phyloP scores from a whole-genome alignment of 1,284 basidiomycete species.

The Ceratobasidium sp. region DNA sequence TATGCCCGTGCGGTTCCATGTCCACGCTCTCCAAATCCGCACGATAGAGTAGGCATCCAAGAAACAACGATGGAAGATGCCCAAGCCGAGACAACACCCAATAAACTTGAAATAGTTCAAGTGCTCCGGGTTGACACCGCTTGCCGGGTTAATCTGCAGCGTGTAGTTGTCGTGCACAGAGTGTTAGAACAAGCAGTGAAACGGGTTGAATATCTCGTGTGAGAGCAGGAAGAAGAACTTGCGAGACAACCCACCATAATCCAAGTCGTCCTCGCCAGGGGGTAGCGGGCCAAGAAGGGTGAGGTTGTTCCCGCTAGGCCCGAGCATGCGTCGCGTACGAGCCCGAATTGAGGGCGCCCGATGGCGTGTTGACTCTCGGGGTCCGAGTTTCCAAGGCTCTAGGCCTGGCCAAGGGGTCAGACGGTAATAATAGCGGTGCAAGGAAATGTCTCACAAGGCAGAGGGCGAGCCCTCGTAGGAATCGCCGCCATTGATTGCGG shows the following conservation, averaged over 20 bases:
- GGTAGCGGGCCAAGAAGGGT: slow-evolving; percentile 92
- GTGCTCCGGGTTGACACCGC: slow-evolving; percentile 98
- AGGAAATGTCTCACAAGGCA: slow-evolving; percentile 23
- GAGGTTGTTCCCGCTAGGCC: slow-evolving; percentile 83
- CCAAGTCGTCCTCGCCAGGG: slow-evolving; percentile 95
- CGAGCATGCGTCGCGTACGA: slow-evolving; percentile 74
- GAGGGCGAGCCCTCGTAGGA: slow-evolving; percentile 8
- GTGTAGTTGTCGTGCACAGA: slow-evolving; percentile 99
- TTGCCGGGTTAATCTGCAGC: slow-evolving; percentile 97
- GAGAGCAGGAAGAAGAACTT: slow-evolving; percentile 99
- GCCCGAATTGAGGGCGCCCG: slow-evolving; percentile 41
- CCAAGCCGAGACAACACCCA: slow-evolving; percentile 92
- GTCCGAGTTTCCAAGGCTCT: slow-evolving; percentile 68
- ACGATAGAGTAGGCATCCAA: slow-evolving; percentile 99
- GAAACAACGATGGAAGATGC: slow-evolving; percentile 99
- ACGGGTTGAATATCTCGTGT: slow-evolving; percentile 99
- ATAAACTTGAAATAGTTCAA: slow-evolving; percentile 99
- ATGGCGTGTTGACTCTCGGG: slow-evolving; percentile 49
- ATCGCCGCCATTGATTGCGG: background rate
- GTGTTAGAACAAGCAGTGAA: slow-evolving; percentile 99
- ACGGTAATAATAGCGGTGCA: too few relatives aligned
- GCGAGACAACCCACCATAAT: slow-evolving; percentile 97
- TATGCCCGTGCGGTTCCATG: slow-evolving; percentile 88
- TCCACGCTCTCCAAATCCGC: slow-evolving; percentile 93
- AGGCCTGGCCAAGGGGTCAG: too few relatives aligned